These are phyloP conservation scores for Blepharisma stoltei DNA, from an alignment of 73 alveolate species.

Conservation along the genomic window DNA sequence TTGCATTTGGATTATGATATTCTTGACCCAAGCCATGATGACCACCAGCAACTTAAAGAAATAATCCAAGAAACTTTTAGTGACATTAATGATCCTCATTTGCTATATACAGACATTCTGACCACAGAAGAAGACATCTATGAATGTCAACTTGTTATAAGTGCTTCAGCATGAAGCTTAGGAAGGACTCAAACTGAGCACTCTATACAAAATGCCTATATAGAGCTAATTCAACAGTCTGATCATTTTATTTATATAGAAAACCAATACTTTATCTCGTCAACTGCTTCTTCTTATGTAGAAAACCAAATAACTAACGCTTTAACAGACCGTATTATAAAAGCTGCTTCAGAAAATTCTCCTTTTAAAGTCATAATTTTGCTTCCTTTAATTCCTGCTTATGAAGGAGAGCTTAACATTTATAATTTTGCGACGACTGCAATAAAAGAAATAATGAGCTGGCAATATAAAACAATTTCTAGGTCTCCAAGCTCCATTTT, in stretches of 20 bases:
- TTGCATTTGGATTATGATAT: too few species aligned
- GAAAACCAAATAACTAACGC: conserved; percentile 72
- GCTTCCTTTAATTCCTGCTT: conserved; percentile 93
- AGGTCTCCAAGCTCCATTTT: conserved; percentile 61
- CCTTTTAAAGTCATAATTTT: conserved; percentile 76
- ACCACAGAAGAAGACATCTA: conserved; percentile 35
- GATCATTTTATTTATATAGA: conserved; percentile 92
- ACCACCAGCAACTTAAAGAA: too few species aligned
- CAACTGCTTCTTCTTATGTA: conserved; percentile 62
- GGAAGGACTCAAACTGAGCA: conserved; percentile 84
- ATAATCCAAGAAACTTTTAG: too few species aligned
- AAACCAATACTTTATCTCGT: conserved; percentile 90
- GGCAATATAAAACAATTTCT: conserved; percentile 60
- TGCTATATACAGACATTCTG: too few species aligned
- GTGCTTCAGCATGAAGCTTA: conserved; percentile 85
- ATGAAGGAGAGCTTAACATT: conserved; percentile 79
- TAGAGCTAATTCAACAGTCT: conserved; percentile 73
- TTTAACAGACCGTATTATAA: conserved; percentile 68
- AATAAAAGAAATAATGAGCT: conserved; percentile 59
- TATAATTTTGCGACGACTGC: conserved; percentile 46
- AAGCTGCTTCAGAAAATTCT: conserved; percentile 59
- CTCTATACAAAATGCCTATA: conserved; percentile 82
- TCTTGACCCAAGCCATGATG: too few species aligned
- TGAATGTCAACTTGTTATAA: conserved; percentile 68
- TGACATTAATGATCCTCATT: too few species aligned